Conservation (phyloP, 192 early-diverging fungal species). For the Glomus cerebriforme region DNA sequence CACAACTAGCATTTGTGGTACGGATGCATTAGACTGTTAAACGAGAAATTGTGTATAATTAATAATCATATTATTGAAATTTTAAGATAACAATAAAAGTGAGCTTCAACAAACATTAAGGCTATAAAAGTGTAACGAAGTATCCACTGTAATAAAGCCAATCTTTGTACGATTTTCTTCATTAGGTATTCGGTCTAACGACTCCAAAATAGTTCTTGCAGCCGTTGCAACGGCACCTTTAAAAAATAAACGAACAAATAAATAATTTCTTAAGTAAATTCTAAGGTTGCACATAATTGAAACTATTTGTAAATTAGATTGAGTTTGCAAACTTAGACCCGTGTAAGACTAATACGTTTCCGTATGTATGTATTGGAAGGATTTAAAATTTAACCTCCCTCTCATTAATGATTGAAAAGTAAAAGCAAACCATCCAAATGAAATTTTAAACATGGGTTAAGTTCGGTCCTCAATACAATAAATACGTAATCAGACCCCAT, state of each 20-base stretch:
- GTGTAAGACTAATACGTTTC: background rate
- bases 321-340: background rate
- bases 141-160: constrained; percentile 89
- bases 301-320: background rate
- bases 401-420: background rate
- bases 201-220: constrained; percentile 75
- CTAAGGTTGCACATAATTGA: background rate
- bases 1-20: constrained; percentile 95
- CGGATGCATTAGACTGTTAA: constrained; percentile 51
- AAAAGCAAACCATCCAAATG: background rate
- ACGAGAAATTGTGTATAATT: background rate
- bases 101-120: constrained; percentile 49
- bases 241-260: constrained; percentile 13
- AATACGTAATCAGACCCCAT: background rate
- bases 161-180: constrained; percentile 86
- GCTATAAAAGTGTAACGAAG: constrained; percentile 90
- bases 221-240: constrained; percentile 78
- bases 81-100: background rate
- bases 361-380: no score
- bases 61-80: background rate
- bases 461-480: background rate
- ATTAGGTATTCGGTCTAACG: constrained; percentile 86
- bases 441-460: background rate
- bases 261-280: background rate
- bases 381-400: background rate